A percentile compares a stretch with the other conserved stretches of the same genome.
Evolutionary conservation across 306 rosid species (phyloP).

Genomic region (Prosopis cineraria): DNA sequence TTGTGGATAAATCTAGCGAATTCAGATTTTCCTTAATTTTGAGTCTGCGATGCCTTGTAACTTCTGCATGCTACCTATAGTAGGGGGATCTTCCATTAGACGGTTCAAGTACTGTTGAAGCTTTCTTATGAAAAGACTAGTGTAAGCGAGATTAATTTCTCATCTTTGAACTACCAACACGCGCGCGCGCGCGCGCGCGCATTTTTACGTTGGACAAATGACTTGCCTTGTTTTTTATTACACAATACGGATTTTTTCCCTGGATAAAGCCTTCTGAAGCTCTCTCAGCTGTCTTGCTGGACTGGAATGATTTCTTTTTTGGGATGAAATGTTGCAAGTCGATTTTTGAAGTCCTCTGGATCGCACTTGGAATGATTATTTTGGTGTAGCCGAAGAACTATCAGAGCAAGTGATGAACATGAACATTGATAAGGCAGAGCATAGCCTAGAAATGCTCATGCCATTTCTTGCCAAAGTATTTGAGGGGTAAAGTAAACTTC

Average conservation of each 20-base stretch:
- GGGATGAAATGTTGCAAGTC: slow-evolving; percentile 10
- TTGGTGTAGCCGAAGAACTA: too few species aligned
- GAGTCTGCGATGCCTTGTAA: slow-evolving; percentile 34
- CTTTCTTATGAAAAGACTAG: slow-evolving; percentile 6
- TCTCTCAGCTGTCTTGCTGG: slow-evolving; percentile 23
- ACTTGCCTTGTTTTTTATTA: too few species aligned
- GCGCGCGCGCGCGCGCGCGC: too few species aligned
- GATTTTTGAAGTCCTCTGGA: not conserved
- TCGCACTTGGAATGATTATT: too few species aligned
- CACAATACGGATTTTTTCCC: slow-evolving; percentile 26
- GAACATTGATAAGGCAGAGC: too few species aligned
- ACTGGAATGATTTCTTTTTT: not conserved
- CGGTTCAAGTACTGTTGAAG: slow-evolving; percentile 3
- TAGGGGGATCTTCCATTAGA: slow-evolving; percentile 23
- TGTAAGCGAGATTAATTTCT: slow-evolving; percentile 20
- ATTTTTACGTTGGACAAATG: too few species aligned
- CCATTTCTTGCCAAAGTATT: too few species aligned
- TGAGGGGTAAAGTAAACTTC: too few species aligned
- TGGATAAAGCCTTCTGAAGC: slow-evolving; percentile 35
- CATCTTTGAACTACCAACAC: too few species aligned
- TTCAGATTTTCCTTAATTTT: slow-evolving; percentile 60
- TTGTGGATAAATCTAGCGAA: slow-evolving; percentile 81
- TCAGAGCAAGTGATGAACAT: too few species aligned
- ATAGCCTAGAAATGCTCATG: too few species aligned
- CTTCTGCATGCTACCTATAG: slow-evolving; percentile 29